Evolutionary conservation across 2,329 filamentous ascomycete genomes (phyloP).

Genomic region (Neonectria punicea): DNA sequence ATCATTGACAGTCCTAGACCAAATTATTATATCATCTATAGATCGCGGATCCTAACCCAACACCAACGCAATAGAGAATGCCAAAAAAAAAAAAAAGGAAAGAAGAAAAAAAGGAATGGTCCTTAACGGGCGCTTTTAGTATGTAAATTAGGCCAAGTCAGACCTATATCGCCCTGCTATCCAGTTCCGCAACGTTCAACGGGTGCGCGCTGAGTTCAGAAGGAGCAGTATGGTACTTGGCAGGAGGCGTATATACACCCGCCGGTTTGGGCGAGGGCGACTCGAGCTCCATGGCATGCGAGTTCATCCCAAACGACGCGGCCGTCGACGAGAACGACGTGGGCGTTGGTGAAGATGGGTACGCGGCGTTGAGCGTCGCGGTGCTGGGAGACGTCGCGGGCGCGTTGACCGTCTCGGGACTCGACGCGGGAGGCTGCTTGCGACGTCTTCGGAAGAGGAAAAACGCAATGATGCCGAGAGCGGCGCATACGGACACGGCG

Average conservation of each 20-base stretch:
- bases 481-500: background rate
- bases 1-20: too few species aligned
- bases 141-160: too few species aligned
- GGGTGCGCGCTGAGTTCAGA: conserved; percentile 9
- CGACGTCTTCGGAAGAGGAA: conserved; percentile 9
- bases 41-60: too few species aligned
- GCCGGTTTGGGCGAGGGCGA: background rate
- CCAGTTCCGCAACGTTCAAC: background rate
- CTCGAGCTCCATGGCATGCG: background rate
- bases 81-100: too few species aligned
- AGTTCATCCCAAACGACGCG: background rate
- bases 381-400: background rate
- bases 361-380: background rate
- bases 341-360: too few species aligned
- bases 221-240: background rate
- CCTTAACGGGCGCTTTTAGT: too few species aligned
- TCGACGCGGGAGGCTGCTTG: background rate
- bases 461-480: conserved; percentile 11
- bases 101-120: too few species aligned
- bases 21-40: too few species aligned
- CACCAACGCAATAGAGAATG: too few species aligned
- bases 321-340: background rate
- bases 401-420: background rate
- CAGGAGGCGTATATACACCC: background rate
- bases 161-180: background rate